Percentiles rank a stretch among this genome's conserved stretches.
These are phyloP conservation scores for Nicotiana tomentosiformis DNA, from an alignment of 257 asterid genomes.

Conservation along the genomic window DNA sequence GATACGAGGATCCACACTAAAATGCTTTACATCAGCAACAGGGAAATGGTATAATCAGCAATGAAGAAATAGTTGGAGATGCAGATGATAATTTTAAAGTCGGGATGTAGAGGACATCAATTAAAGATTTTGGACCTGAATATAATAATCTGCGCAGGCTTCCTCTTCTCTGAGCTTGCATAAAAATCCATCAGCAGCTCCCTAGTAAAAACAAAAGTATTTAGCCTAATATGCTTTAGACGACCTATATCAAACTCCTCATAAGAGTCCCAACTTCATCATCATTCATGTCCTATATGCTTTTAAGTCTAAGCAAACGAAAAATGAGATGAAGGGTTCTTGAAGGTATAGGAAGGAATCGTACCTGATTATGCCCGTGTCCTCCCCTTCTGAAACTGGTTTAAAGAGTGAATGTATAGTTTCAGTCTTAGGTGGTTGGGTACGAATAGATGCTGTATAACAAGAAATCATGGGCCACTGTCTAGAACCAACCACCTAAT, in stretches of 20 bases:
- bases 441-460: conserved; percentile 34
- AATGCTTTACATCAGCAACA: not conserved
- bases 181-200: conserved; percentile 44
- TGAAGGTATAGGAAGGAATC: not conserved
- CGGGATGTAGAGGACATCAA: not conserved
- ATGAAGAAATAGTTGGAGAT: not conserved
- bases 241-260: not conserved
- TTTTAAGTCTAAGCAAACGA: not conserved
- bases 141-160: conserved; percentile 43
- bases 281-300: not conserved
- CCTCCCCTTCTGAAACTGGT: conserved; percentile 33
- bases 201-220: conserved; percentile 17
- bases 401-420: conserved; percentile 37
- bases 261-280: not conserved
- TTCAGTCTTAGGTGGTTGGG: conserved; percentile 30
- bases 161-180: conserved; percentile 31
- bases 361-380: conserved; percentile 41
- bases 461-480: conserved; percentile 51
- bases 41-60: not conserved
- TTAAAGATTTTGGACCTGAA: conserved; percentile 28
- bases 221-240: not conserved
- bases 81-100: not conserved
- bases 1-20: not conserved
- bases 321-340: not conserved
- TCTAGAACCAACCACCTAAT: conserved; percentile 50